Percentiles rank a stretch among this genome's conserved stretches.
Conservation (phyloP, 2,329 filamentous ascomycete species). For the Xylariomycetidae sp. region DNA sequence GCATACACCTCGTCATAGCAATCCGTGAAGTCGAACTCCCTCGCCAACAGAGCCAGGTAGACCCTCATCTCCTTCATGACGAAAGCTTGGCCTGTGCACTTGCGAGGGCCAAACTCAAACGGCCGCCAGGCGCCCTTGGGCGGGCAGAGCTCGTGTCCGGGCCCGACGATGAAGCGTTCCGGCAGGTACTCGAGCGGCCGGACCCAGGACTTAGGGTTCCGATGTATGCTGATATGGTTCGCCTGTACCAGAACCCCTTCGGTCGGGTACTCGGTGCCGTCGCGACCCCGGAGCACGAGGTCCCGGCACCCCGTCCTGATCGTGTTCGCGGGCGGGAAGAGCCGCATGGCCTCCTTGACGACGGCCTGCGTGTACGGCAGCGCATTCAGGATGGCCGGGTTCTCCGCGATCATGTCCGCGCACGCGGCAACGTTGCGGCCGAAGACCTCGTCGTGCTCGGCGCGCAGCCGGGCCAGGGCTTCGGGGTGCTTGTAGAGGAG, state of each 20-base stretch:
- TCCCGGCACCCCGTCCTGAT: slow-evolving; percentile 34
- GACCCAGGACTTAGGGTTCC: slow-evolving; percentile 36
- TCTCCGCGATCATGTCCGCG: slow-evolving; percentile 32
- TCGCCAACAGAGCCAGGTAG: slow-evolving; percentile 20
- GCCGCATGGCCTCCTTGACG: slow-evolving; percentile 50
- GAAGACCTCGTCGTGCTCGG: slow-evolving; percentile 49
- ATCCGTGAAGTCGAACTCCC: slow-evolving; percentile 26
- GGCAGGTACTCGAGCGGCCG: slow-evolving; percentile 41
- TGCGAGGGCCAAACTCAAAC: slow-evolving; percentile 50
- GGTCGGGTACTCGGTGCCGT: slow-evolving; percentile 40
- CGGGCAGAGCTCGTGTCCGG: slow-evolving; percentile 28
- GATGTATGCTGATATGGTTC: slow-evolving; percentile 33
- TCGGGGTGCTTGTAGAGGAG: slow-evolving; percentile 25
- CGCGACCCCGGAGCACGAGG: slow-evolving; percentile 36
- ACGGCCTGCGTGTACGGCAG: slow-evolving; percentile 50
- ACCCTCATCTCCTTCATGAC: slow-evolving; percentile 23
- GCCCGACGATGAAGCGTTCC: slow-evolving; percentile 39
- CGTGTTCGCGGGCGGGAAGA: slow-evolving; percentile 47
- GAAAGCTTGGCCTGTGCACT: slow-evolving; percentile 50
- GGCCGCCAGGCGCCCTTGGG: slow-evolving; percentile 46
- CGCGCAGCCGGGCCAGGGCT: slow-evolving; percentile 23
- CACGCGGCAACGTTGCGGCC: slow-evolving; percentile 35
- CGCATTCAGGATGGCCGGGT: slow-evolving; percentile 43
- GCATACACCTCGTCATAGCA: slow-evolving; percentile 22
- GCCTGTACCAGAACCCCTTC: slow-evolving; percentile 38